phyloP scores from a whole-genome alignment of 2,329 filamentous ascomycete species.

The Zelopaecilomyces penicillatus region DNA sequence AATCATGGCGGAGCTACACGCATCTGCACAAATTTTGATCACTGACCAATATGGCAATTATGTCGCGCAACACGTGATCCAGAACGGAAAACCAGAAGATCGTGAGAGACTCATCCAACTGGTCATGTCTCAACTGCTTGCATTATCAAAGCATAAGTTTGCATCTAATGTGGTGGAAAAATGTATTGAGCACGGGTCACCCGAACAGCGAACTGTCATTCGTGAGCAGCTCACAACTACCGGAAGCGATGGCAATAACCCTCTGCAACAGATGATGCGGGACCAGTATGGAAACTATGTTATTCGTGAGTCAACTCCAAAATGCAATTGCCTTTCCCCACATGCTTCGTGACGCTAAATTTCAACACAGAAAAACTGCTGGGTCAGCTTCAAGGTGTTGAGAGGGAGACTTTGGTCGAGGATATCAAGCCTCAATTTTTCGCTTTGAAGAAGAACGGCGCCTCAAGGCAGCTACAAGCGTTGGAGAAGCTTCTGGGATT shows the following conservation, averaged over 20 bases:
- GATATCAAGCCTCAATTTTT: conserved; percentile 56
- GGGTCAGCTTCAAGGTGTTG: conserved; percentile 48
- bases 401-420: conserved; percentile 51
- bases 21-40: conserved; percentile 62
- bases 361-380: conserved; percentile 65
- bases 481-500: conserved; percentile 26
- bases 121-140: conserved; percentile 63
- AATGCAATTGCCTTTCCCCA: too few relatives aligned
- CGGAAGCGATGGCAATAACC: conserved; percentile 56
- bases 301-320: conserved; percentile 59
- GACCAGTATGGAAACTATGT: conserved; percentile 96
- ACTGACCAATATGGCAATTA: conserved; percentile 93
- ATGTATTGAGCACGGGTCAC: conserved; percentile 66
- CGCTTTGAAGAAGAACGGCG: conserved; percentile 54
- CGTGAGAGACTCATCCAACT: conserved; percentile 62
- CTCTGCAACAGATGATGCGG: conserved; percentile 71
- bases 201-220: conserved; percentile 62
- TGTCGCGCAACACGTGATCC: conserved; percentile 85
- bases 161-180: conserved; percentile 97
- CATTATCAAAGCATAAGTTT: conserved; percentile 87
- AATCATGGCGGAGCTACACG: conserved; percentile 73
- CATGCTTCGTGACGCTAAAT: conserved; percentile 17
- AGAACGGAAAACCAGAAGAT: conserved; percentile 66
- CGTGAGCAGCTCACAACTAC: conserved; percentile 52
- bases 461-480: conserved; percentile 49